These are phyloP conservation scores for Senna tora DNA, from an alignment of 306 rosid species.

Conservation along the genomic window DNA sequence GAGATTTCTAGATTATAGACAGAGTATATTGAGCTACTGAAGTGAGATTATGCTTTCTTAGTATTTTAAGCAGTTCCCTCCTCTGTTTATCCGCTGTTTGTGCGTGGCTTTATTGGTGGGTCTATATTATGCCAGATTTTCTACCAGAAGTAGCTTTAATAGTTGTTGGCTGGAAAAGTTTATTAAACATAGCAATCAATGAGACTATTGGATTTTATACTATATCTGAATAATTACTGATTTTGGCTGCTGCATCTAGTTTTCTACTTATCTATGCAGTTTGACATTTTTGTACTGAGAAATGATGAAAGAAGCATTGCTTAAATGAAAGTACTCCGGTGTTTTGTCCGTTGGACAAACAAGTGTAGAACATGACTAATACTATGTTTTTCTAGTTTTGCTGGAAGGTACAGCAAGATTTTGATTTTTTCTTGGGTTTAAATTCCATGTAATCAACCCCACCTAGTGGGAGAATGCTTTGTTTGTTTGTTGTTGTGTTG, in stretches of 20 bases:
- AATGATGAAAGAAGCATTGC: conserved; percentile 22
- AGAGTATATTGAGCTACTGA: conserved; percentile 15
- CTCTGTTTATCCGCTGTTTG: conserved; percentile 19
- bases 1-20: conserved; percentile 12
- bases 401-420: background rate
- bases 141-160: conserved; percentile 21
- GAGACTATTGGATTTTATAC: background rate
- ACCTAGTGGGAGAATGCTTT: no score
- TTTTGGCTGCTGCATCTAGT: conserved; percentile 5
- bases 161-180: conserved; percentile 9
- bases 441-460: no score
- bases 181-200: conserved; percentile 15
- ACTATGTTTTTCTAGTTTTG: background rate
- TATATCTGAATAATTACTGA: background rate
- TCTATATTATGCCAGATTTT: conserved; percentile 10
- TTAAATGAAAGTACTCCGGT: conserved; percentile 23
- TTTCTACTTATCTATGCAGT: background rate
- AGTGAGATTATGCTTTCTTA: conserved; percentile 25
- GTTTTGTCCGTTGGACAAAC: conserved; percentile 21
- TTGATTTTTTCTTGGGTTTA: no score
- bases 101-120: background rate
- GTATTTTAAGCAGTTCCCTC: background rate
- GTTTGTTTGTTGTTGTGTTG: background rate
- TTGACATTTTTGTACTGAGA: background rate
- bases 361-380: background rate